These are phyloP conservation scores for Diaporthe batatas DNA, from an alignment of 2,329 filamentous ascomycete genomes.

Conservation along the genomic window DNA sequence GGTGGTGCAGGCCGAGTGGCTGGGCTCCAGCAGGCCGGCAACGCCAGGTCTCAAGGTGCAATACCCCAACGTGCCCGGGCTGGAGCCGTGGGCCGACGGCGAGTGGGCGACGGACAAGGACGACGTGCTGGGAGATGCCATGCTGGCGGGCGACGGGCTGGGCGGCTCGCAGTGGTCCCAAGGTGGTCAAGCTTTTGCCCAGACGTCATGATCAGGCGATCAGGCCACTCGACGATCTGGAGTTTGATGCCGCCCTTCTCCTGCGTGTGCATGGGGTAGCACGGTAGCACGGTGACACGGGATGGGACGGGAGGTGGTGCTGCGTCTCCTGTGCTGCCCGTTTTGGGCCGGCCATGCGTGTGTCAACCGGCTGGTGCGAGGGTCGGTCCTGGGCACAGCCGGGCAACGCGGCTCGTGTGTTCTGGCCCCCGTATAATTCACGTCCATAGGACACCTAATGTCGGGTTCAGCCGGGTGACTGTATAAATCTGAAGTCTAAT, in stretches of 20 bases:
- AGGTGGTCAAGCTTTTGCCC: slow-evolving; percentile 28
- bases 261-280: background rate
- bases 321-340: background rate
- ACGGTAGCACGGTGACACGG: background rate
- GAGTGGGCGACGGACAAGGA: slow-evolving; percentile 30
- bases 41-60: slow-evolving; percentile 34
- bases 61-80: slow-evolving; percentile 35
- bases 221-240: slow-evolving; percentile 28
- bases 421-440: slow-evolving; percentile 10
- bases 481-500: slow-evolving; percentile 30
- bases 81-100: slow-evolving; percentile 37
- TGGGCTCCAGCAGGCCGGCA: slow-evolving; percentile 37
- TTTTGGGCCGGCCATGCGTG: slow-evolving; percentile 23
- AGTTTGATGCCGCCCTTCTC: slow-evolving; percentile 6
- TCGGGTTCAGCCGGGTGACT: slow-evolving; percentile 28
- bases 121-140: slow-evolving; percentile 23
- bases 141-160: slow-evolving; percentile 21
- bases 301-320: slow-evolving; percentile 19
- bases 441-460: slow-evolving; percentile 9
- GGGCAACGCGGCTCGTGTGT: slow-evolving; percentile 12
- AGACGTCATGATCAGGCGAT: slow-evolving; percentile 30
- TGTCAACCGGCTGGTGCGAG: slow-evolving; percentile 7
- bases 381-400: slow-evolving; percentile 1
- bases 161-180: slow-evolving; percentile 22
- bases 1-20: slow-evolving; percentile 40